These are phyloP conservation scores for Botrytis deweyae DNA, from an alignment of 2,329 filamentous ascomycete genomes.

Conservation along the genomic window DNA sequence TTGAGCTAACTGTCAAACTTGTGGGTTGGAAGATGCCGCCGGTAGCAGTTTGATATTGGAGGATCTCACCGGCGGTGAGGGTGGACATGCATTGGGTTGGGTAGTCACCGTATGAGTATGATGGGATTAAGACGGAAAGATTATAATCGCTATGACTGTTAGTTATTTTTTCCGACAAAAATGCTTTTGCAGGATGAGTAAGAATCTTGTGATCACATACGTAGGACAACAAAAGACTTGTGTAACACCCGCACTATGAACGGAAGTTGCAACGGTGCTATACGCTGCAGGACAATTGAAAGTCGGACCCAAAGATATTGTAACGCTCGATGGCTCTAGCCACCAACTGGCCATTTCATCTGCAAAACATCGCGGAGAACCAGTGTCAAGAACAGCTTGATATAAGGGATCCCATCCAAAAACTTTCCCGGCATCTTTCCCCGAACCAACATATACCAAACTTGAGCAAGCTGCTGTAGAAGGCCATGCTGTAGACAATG, in stretches of 20 bases:
- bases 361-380: conserved; percentile 15
- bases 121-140: neutral
- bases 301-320: conserved; percentile 5
- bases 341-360: conserved; percentile 17
- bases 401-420: conserved; percentile 19
- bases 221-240: conserved; percentile 17
- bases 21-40: conserved; percentile 15
- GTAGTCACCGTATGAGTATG: neutral
- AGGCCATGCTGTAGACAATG: conserved; percentile 15
- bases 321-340: conserved; percentile 4
- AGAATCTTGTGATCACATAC: neutral
- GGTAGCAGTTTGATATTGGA: conserved; percentile 13
- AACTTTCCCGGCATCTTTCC: neutral
- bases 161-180: neutral
- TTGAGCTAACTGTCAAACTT: conserved; percentile 7
- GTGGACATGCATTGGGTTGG: conserved; percentile 18
- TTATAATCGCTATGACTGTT: conserved; percentile 6
- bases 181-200: neutral
- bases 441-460: conserved; percentile 2
- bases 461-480: conserved; percentile 5
- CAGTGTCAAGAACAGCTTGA: conserved; percentile 11
- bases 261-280: conserved; percentile 15
- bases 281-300: conserved; percentile 17
- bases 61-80: conserved; percentile 7
- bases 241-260: conserved; percentile 12